These are phyloP conservation scores for Serendipita vermifera DNA, from an alignment of 768 basidiomycete genomes.

Conservation along the genomic window DNA sequence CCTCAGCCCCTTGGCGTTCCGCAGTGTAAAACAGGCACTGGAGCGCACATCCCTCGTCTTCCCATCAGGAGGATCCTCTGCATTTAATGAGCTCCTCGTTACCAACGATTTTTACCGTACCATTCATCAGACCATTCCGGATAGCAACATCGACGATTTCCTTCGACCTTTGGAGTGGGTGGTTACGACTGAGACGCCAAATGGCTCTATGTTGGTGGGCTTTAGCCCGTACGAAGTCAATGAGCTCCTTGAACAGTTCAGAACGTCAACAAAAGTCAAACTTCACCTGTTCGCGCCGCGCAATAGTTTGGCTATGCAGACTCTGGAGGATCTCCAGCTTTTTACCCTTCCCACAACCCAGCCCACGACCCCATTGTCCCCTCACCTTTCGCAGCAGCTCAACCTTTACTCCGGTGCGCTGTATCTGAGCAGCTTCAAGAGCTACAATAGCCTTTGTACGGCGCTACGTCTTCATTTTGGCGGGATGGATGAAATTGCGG, in stretches of 20 bases:
- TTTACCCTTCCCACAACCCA: conserved; percentile 20
- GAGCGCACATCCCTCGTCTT: conserved; percentile 16
- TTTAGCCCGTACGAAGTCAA: conserved; percentile 33
- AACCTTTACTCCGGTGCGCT: conserved; percentile 36
- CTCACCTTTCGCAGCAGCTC: conserved; percentile 23
- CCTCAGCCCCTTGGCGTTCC: neutral
- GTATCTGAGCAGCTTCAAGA: conserved; percentile 24
- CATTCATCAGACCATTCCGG: conserved; percentile 13
- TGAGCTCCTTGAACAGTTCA: conserved; percentile 28
- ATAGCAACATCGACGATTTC: conserved; percentile 23
- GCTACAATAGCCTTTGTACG: conserved; percentile 26
- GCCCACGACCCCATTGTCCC: conserved; percentile 10
- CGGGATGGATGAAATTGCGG: neutral
- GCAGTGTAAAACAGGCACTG: conserved; percentile 16
- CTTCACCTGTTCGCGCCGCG: conserved; percentile 35
- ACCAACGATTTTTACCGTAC: conserved; percentile 29
- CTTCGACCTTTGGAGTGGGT: conserved; percentile 34
- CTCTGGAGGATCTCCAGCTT: conserved; percentile 28
- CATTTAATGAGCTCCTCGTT: conserved; percentile 22
- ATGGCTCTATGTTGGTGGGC: conserved; percentile 23
- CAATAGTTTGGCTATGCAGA: conserved; percentile 23
- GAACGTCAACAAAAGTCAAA: conserved; percentile 22
- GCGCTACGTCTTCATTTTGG: conserved; percentile 25
- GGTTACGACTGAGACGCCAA: conserved; percentile 16
- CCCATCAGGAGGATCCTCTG: conserved; percentile 11